phyloP scores from a whole-genome alignment of 1,139 yeast genomes.

The Hemisphaericaspora subhashii region DNA sequence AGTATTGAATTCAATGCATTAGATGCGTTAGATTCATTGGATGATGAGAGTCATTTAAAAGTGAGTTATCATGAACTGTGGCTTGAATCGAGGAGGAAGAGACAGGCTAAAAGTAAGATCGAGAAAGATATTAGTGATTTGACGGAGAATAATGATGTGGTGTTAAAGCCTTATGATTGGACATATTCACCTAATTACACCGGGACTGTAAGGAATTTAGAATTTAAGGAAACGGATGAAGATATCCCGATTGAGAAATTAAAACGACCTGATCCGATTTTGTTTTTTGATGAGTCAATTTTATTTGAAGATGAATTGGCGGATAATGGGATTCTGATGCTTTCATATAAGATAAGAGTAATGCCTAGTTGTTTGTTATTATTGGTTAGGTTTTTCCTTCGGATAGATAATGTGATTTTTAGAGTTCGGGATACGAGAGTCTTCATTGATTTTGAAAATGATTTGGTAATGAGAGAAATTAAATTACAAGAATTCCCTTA shows the following conservation, averaged over 20 bases:
- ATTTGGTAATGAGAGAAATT: conserved; percentile 70
- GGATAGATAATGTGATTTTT: conserved; percentile 88
- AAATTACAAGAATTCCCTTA: conserved; percentile 72
- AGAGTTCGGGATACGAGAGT: conserved; percentile 83
- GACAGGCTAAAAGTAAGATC: conserved; percentile 6
- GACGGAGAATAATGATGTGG: conserved; percentile 31
- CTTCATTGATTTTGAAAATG: conserved; percentile 72
- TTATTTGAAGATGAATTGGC: conserved; percentile 94
- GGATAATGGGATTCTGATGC: conserved; percentile 86
- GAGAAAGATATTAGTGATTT: conserved; percentile 39
- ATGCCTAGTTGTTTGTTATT: conserved; percentile 81
- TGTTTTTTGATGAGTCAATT: conserved; percentile 85
- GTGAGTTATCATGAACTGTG: conserved; percentile 91
- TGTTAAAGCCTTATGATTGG: conserved; percentile 87
- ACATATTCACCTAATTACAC: conserved; percentile 81
- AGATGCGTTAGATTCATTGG: conserved; percentile 75
- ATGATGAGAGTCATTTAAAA: conserved; percentile 37
- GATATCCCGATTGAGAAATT: conserved; percentile 70
- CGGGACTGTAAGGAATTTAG: conserved; percentile 47
- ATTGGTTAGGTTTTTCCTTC: conserved; percentile 72
- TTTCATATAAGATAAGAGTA: conserved; percentile 79
- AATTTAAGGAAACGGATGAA: conserved; percentile 23
- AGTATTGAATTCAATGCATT: conserved; percentile 68
- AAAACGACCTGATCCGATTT: conserved; percentile 76
- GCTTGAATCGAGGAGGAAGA: conserved; percentile 60